These are phyloP conservation scores for Dicorynia guianensis DNA, from an alignment of 306 rosid genomes.

Conservation along the genomic window DNA sequence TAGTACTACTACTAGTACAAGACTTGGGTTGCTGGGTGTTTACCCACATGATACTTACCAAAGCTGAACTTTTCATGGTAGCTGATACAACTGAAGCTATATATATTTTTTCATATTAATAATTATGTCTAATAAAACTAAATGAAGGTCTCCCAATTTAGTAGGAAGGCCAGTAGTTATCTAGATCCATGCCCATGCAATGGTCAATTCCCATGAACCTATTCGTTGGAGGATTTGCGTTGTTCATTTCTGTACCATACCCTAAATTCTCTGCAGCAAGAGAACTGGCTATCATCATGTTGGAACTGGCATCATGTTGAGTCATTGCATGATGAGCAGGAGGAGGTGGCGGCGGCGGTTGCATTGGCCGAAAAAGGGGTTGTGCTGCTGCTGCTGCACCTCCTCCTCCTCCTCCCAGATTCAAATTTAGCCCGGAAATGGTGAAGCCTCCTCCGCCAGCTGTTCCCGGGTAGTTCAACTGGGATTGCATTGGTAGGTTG, in stretches of 20 bases:
- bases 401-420: conserved; percentile 57
- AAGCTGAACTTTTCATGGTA: conserved; percentile 20
- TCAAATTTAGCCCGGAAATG: conserved; percentile 73
- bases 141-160: conserved; percentile 34
- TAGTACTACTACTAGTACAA: neutral
- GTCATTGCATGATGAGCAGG: conserved; percentile 20
- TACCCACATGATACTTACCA: conserved; percentile 23
- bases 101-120: neutral
- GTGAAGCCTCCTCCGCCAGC: conserved; percentile 63
- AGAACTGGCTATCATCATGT: conserved; percentile 50
- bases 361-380: conserved; percentile 48
- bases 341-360: conserved; percentile 24
- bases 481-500: conserved; percentile 56
- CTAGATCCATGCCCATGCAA: conserved; percentile 68
- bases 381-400: conserved; percentile 28
- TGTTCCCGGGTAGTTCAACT: conserved; percentile 50
- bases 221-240: conserved; percentile 45
- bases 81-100: conserved; percentile 27
- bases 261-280: conserved; percentile 53
- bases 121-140: neutral
- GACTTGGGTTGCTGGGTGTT: conserved; percentile 7
- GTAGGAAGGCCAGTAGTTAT: conserved; percentile 77
- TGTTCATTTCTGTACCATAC: conserved; percentile 62
- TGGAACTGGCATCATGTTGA: conserved; percentile 52
- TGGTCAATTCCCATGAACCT: conserved; percentile 72